phyloP scores from a whole-genome alignment of 176 grass and related monocot species.

The Carex pumila region DNA sequence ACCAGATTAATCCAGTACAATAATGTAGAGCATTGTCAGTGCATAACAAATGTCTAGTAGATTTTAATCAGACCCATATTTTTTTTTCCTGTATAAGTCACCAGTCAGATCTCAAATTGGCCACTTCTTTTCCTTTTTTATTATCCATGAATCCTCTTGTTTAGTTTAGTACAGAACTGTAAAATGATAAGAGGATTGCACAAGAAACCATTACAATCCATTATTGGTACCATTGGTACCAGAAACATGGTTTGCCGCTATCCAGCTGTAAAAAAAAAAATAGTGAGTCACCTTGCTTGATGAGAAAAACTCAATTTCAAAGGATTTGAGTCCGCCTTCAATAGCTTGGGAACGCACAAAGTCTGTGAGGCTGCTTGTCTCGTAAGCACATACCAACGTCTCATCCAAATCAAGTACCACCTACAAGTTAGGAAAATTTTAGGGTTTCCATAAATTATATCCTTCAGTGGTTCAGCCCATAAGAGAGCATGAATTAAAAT shows the following conservation, averaged over 20 bases:
- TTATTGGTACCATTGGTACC: background rate
- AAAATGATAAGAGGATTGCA: background rate
- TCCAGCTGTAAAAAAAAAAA: background rate
- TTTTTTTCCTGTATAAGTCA: too few relatives aligned
- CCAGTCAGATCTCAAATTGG: too few relatives aligned
- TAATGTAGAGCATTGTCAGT: background rate
- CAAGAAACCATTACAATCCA: background rate
- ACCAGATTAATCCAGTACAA: background rate
- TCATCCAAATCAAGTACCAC: slow-evolving; percentile 96
- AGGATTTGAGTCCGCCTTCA: slow-evolving; percentile 65
- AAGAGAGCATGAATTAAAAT: background rate
- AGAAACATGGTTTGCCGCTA: background rate
- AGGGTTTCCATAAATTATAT: background rate
- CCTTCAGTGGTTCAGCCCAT: background rate
- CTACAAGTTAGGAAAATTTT: slow-evolving; percentile 23
- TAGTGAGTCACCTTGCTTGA: slow-evolving; percentile 41
- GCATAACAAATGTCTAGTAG: background rate
- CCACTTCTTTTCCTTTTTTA: too few relatives aligned
- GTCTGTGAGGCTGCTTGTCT: slow-evolving; percentile 58
- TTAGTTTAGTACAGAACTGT: background rate
- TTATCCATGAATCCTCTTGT: background rate
- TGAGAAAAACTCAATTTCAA: slow-evolving; percentile 72
- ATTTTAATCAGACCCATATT: background rate
- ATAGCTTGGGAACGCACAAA: slow-evolving; percentile 42
- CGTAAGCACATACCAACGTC: slow-evolving; percentile 68